A percentile compares a stretch with the other conserved stretches of the same genome.
Evolutionary conservation across 352 stramenopile species (phyloP).

Genomic region (Phytophthora capsici): DNA sequence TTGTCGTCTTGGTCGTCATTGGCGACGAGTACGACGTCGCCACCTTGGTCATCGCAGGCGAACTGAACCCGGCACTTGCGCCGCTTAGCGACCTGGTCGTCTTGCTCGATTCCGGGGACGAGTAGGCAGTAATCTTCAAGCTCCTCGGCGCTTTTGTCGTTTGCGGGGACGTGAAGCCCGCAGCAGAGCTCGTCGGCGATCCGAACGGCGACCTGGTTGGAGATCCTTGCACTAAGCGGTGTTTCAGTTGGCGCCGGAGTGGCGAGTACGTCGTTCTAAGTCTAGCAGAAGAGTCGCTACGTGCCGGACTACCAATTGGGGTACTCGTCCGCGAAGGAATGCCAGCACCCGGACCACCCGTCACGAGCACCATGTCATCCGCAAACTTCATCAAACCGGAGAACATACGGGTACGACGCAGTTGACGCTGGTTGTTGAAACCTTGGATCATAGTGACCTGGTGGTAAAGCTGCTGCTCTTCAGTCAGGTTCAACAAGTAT

Average conservation of each 20-base stretch:
- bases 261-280: slow-evolving; percentile 39
- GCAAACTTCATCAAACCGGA: slow-evolving; percentile 41
- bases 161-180: slow-evolving; percentile 24
- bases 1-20: slow-evolving; percentile 7
- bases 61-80: slow-evolving; percentile 10
- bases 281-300: slow-evolving; percentile 24
- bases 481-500: slow-evolving; percentile 47
- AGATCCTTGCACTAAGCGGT: slow-evolving; percentile 28
- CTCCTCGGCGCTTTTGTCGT: slow-evolving; percentile 10
- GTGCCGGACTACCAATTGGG: slow-evolving; percentile 22
- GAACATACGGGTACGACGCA: slow-evolving; percentile 42
- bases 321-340: slow-evolving; percentile 31
- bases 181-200: slow-evolving; percentile 17
- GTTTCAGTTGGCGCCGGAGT: slow-evolving; percentile 32
- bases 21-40: no score
- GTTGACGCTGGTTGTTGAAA: slow-evolving; percentile 44
- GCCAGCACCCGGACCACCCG: slow-evolving; percentile 33
- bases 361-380: slow-evolving; percentile 41
- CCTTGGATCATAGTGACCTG: slow-evolving; percentile 43
- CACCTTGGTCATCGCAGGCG: slow-evolving; percentile 11
- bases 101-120: slow-evolving; percentile 20
- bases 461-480: slow-evolving; percentile 39
- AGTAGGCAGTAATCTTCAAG: slow-evolving; percentile 37
- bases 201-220: slow-evolving; percentile 19
- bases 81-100: slow-evolving; percentile 9